Base-by-base conservation (phyloP, 768 basidiomycete genomes). In the Leccinum truebloodii region DNA sequence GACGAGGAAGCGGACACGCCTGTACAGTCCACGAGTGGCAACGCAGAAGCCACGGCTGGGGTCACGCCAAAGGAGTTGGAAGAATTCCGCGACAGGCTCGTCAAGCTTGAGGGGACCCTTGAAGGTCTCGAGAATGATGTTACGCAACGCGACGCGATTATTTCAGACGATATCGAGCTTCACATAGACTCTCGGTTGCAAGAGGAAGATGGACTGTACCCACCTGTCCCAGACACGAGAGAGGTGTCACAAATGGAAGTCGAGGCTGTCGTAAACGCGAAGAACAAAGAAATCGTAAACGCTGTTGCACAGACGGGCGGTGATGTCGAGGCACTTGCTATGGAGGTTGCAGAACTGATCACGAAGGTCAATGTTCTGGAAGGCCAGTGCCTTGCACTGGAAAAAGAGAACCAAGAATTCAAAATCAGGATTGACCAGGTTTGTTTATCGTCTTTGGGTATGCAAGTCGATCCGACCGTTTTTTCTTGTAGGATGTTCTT, bases 61-160 rank as follows among this genome's bases (percentile, higher is more conserved):
- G 54, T 58, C 26, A 57, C 59, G 22, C n/a, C 58, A n/a, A 54
- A 3, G 22, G 72, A 72, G 32, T 50, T 74, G 32, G 73, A 72
- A 24, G 58, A 20, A 4, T 64, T 78, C 30, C 65, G 61, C 20
- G 75, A 76, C 13, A 63, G 66, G n/a, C 60, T 80, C 58, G 35
- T 52, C 26, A 54, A 56, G 4, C 68, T 79, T 7, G 70, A 72
- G 13, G 55, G 59, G 49, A 69, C 72, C 16, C 57, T 80, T 37
- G 3, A 60, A 26, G 74, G 77, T 20, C 65, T 80, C 26, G 68
- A 76, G 61, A 78, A 79, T 57, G 72, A 75, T 50, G 63, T 79
- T 22, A 65, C 60, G 3, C 78, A 79, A 61, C 73, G 72, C 57
- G 68, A 78, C 56, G 44, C 52, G 26, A 59, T 70, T 35, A 18